phyloP scores from a whole-genome alignment of 805 yeast species.

The Ogataea neopini region DNA sequence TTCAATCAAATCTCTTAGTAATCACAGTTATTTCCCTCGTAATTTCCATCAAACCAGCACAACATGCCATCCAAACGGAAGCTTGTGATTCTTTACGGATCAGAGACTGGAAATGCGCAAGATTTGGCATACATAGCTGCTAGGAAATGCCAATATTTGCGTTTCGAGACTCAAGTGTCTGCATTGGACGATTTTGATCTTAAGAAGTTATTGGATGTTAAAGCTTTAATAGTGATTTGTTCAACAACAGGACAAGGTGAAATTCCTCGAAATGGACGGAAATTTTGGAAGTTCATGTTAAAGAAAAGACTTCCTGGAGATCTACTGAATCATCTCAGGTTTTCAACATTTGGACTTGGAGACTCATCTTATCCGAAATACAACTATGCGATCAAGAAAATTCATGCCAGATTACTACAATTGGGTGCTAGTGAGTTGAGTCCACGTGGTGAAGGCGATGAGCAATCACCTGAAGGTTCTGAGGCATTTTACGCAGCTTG shows the following conservation, averaged over 20 bases:
- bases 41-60: neutral
- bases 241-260: slow-evolving; percentile 97
- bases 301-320: slow-evolving; percentile 60
- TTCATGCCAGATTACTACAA: slow-evolving; percentile 76
- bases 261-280: slow-evolving; percentile 72
- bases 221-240: slow-evolving; percentile 57
- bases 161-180: slow-evolving; percentile 48
- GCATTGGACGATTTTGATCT: slow-evolving; percentile 64
- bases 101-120: slow-evolving; percentile 90
- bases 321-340: slow-evolving; percentile 57
- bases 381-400: slow-evolving; percentile 83
- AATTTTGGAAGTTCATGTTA: slow-evolving; percentile 74
- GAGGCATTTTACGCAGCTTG: slow-evolving; percentile 80
- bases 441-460: slow-evolving; percentile 87
- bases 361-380: slow-evolving; percentile 89
- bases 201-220: slow-evolving; percentile 50
- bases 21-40: too few species aligned
- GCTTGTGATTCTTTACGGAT: slow-evolving; percentile 75
- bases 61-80: slow-evolving; percentile 25
- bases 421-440: slow-evolving; percentile 77
- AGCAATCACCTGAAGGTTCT: slow-evolving; percentile 69
- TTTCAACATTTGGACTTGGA: slow-evolving; percentile 87
- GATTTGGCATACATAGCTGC: slow-evolving; percentile 75
- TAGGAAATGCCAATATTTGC: slow-evolving; percentile 53
- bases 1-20: neutral